phyloP scores from a whole-genome alignment of 306 rosid species.

The Fagus sylvatica region DNA sequence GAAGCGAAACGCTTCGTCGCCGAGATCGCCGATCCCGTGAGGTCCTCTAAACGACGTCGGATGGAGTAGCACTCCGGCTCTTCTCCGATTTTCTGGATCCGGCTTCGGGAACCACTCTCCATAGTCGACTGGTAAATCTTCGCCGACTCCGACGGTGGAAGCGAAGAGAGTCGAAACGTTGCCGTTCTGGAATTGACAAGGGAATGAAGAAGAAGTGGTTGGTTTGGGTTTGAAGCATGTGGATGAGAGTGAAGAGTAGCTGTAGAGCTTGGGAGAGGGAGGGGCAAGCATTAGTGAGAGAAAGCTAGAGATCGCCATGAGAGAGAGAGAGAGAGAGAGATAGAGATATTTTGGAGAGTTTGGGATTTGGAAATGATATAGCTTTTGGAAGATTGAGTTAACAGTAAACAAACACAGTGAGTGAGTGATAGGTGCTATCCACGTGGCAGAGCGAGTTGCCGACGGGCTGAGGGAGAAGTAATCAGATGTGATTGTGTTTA shows the following conservation, averaged over 20 bases:
- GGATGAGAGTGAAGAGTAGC: neutral
- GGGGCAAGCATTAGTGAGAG: constrained; percentile 1
- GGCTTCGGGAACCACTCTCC: constrained; percentile 57
- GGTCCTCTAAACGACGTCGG: constrained; percentile 94
- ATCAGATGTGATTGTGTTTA: neutral
- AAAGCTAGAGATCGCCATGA: no score
- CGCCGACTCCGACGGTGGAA: constrained; percentile 22
- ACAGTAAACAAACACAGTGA: no score
- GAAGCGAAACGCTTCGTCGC: constrained; percentile 75
- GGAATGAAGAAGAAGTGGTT: constrained; percentile 11
- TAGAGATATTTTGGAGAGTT: neutral
- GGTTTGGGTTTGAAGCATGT: constrained; percentile 4
- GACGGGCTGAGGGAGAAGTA: neutral
- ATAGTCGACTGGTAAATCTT: constrained; percentile 63
- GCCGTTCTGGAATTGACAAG: constrained; percentile 1
- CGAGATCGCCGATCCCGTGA: constrained; percentile 84
- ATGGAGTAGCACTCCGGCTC: constrained; percentile 86
- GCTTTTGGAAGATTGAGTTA: no score
- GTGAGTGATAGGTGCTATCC: no score
- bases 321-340: neutral
- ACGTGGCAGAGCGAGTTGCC: no score
- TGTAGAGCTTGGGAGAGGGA: constrained; percentile 10
- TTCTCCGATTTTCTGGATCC: constrained; percentile 47
- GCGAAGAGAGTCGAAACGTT: constrained; percentile 2
- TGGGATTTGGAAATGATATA: no score